phyloP scores from a whole-genome alignment of 2,329 filamentous ascomycete species.

The Curvularia verruculosa region DNA sequence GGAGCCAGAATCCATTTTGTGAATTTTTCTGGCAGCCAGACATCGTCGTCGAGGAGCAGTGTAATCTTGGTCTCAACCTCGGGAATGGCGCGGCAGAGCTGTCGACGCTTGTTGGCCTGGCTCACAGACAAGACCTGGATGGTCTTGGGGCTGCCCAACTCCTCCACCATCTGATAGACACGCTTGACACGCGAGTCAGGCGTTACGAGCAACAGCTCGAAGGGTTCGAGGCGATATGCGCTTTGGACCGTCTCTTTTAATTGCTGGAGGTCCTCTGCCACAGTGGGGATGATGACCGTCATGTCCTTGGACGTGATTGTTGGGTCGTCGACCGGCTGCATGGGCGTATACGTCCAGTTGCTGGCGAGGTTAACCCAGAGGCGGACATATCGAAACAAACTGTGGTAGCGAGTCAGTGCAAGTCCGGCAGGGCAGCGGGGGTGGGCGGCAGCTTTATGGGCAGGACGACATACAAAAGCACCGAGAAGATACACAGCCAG shows the following conservation, averaged over 20 bases:
- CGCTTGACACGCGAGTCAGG: slow-evolving; percentile 78
- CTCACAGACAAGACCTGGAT: slow-evolving; percentile 77
- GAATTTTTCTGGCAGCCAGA: slow-evolving; percentile 85
- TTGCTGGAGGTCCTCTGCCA: slow-evolving; percentile 85
- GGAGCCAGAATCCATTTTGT: slow-evolving; percentile 92
- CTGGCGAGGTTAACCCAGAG: slow-evolving; percentile 79
- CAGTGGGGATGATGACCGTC: slow-evolving; percentile 91
- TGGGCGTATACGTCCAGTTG: slow-evolving; percentile 84
- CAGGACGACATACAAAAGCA: slow-evolving; percentile 40
- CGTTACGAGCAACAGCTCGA: slow-evolving; percentile 82
- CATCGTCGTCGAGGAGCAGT: slow-evolving; percentile 94
- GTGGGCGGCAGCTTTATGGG: neutral
- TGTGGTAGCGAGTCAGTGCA: slow-evolving; percentile 50
- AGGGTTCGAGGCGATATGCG: slow-evolving; percentile 72
- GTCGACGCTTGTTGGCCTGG: slow-evolving; percentile 93
- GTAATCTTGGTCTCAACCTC: slow-evolving; percentile 83
- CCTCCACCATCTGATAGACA: slow-evolving; percentile 64
- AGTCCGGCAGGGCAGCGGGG: slow-evolving; percentile 10
- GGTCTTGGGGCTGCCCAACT: slow-evolving; percentile 57
- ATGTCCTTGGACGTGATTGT: slow-evolving; percentile 81
- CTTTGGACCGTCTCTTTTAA: slow-evolving; percentile 80
- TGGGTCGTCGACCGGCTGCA: slow-evolving; percentile 81
- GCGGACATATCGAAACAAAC: slow-evolving; percentile 86
- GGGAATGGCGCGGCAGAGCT: slow-evolving; percentile 90
- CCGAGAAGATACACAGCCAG: slow-evolving; percentile 48